phyloP scores from a whole-genome alignment of 2,329 filamentous ascomycete species.

The Magnaporthiopsis rhizophila region DNA sequence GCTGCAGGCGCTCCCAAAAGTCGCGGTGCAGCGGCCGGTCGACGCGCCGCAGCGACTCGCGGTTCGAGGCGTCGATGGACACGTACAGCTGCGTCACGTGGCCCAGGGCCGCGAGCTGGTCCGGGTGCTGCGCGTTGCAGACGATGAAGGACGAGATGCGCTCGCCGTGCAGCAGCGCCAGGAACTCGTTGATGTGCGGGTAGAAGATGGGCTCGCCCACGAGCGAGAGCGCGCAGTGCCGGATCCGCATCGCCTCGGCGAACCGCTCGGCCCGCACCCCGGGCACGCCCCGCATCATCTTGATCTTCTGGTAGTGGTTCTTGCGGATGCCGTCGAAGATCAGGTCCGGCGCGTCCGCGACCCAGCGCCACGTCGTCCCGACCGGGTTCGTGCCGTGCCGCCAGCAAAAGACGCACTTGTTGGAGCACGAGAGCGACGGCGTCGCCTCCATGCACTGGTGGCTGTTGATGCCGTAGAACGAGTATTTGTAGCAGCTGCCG shows the following conservation, averaged over 20 bases:
- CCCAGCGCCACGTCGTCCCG: constrained; percentile 94
- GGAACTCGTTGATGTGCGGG: constrained; percentile 90
- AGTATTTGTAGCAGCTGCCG: constrained; percentile 95
- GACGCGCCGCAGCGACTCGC: constrained; percentile 77
- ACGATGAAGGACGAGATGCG: constrained; percentile 91
- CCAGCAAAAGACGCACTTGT: constrained; percentile 99
- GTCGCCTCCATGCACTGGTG: constrained; percentile 99
- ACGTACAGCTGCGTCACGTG: constrained; percentile 95
- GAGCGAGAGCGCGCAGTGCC: constrained; percentile 84
- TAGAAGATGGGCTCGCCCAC: constrained; percentile 99
- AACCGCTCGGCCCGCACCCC: constrained; percentile 89
- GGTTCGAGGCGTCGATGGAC: constrained; percentile 89
- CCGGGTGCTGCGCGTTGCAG: constrained; percentile 94
- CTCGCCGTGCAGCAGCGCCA: constrained; percentile 73
- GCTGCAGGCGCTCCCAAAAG: constrained; percentile 94
- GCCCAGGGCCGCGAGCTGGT: constrained; percentile 72
- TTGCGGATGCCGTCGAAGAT: constrained; percentile 88
- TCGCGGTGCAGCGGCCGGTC: constrained; percentile 89
- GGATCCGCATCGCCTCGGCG: constrained; percentile 83
- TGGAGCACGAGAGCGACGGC: constrained; percentile 88
- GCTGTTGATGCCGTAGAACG: constrained; percentile 92
- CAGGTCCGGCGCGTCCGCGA: constrained; percentile 80
- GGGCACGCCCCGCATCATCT: constrained; percentile 89
- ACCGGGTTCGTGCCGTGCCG: constrained; percentile 95
- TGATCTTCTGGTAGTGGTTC: constrained; percentile 94